Evolutionary conservation across 1,139 yeast species (phyloP).

Genomic region (Yamadazyma dendronema): DNA sequence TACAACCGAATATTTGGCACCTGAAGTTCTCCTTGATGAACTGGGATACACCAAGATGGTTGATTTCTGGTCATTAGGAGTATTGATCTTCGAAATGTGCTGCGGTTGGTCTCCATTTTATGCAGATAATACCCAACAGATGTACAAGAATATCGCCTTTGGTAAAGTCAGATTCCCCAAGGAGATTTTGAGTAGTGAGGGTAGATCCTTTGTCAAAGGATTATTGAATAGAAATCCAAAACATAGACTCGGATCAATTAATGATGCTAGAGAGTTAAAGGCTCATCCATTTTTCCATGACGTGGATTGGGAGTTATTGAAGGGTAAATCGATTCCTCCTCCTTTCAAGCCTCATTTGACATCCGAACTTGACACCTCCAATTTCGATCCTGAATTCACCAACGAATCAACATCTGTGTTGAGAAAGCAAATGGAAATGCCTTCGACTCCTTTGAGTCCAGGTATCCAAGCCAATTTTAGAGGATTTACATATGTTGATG

Average conservation of each 20-base stretch:
- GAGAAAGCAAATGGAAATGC: constrained; percentile 63
- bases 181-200: constrained; percentile 87
- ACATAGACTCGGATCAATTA: constrained; percentile 86
- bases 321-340: constrained; percentile 86
- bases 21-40: constrained; percentile 79
- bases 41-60: constrained; percentile 84
- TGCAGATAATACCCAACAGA: constrained; percentile 95
- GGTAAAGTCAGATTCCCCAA: constrained; percentile 97
- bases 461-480: constrained; percentile 94
- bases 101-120: constrained; percentile 99
- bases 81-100: constrained; percentile 81
- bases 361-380: constrained; percentile 90
- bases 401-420: constrained; percentile 82
- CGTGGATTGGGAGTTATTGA: constrained; percentile 81
- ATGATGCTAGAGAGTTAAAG: constrained; percentile 88
- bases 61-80: constrained; percentile 85
- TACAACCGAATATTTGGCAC: constrained; percentile 88
- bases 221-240: constrained; percentile 90
- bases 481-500: constrained; percentile 95
- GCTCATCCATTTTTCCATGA: constrained; percentile 91
- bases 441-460: constrained; percentile 84
- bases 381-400: constrained; percentile 96
- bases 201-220: constrained; percentile 93
- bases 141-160: constrained; percentile 97
- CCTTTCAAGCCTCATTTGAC: constrained; percentile 94